Percentiles rank a stretch among this genome's conserved stretches.
Evolutionary conservation across 768 basidiomycete genomes (phyloP).

Genomic region (Cantharellus anzutake): DNA sequence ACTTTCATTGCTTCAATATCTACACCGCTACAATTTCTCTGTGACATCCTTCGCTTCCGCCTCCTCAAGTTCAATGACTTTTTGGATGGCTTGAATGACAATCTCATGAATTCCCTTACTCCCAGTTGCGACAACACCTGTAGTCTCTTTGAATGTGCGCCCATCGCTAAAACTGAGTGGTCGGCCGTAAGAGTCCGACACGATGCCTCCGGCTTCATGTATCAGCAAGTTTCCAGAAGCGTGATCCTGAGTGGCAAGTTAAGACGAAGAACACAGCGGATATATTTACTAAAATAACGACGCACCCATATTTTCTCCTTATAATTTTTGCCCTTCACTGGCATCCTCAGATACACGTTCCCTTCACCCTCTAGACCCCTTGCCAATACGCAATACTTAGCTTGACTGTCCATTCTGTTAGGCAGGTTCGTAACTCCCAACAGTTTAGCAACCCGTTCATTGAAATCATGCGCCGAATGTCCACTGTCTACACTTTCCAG

Average conservation of each 20-base stretch:
- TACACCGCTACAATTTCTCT: no score
- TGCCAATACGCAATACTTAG: conserved; percentile 78
- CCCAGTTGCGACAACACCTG: conserved; percentile 62
- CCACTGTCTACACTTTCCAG: conserved; percentile 86
- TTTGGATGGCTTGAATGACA: conserved; percentile 57
- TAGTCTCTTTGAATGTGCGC: conserved; percentile 67
- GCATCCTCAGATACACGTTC: conserved; percentile 63
- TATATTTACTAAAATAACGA: not conserved
- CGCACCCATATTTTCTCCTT: conserved; percentile 90
- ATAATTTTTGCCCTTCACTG: conserved; percentile 50
- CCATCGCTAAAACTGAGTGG: conserved; percentile 76
- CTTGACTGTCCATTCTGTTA: conserved; percentile 86
- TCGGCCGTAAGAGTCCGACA: conserved; percentile 65
- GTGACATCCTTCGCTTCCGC: not conserved
- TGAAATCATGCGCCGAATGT: conserved; percentile 81
- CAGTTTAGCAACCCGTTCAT: conserved; percentile 44
- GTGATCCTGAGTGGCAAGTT: conserved; percentile 43
- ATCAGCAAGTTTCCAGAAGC: conserved; percentile 73
- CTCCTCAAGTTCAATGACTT: conserved; percentile 25
- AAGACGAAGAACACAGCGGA: not conserved
- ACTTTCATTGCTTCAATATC: no score
- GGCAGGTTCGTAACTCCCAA: conserved; percentile 47
- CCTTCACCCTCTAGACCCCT: conserved; percentile 47
- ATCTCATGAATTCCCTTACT: conserved; percentile 46
- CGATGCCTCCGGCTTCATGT: conserved; percentile 74